Base-by-base conservation (phyloP, 2,329 filamentous ascomycete genomes). In the Xylariaceae sp. region DNA sequence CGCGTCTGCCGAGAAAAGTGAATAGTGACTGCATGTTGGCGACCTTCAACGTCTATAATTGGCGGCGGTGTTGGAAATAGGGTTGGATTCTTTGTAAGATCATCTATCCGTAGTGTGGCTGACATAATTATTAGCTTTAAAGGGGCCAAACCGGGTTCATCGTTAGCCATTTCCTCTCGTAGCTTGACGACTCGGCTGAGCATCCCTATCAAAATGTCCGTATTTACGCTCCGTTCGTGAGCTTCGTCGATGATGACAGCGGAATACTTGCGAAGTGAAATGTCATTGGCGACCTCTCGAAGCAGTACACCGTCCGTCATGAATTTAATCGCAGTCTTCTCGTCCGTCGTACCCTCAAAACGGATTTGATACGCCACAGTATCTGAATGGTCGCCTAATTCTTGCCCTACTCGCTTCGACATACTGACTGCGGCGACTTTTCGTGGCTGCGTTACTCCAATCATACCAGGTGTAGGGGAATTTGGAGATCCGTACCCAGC, bases 51-150 rank as follows among this genome's bases (percentile, higher is more conserved):
- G 70, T 96, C 86, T 1, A 99, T 81, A 1, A 98, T 83, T 0
- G 93, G 93, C 0, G 95, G 95, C 2, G 90, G 82, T 0, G 78
- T 81, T 3, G 87, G 79, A 73, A 99, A 99, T 0, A 99, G 79
- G 16, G 82, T 87, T 7, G 84, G 77, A 68, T 99, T 98, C 69
- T 91, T 84, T 0, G 91, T 91, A 65, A 99, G 90, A 69, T 98
- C 93, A 12, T 91, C 90, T 44, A 98, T 90, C 56, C 92, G 83
- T 32, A 99, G 79, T 2, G 95, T 99, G 43, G 95, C 95, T 57
- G 93, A 98, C 96, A 99, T 99, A 75, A 99, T 96, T 57, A 99
- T 85, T 7, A 99, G 81, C 74, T 98, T 99, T 50, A 99, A 75
- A 0, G 93, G 92, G 62, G 87, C 88, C 23, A 89, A 76, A 1